Percentiles rank a stretch among this genome's conserved stretches.
These are phyloP conservation scores for Thozetella sp. DNA, from an alignment of 495 filamentous ascomycete species.

Conservation along the genomic window DNA sequence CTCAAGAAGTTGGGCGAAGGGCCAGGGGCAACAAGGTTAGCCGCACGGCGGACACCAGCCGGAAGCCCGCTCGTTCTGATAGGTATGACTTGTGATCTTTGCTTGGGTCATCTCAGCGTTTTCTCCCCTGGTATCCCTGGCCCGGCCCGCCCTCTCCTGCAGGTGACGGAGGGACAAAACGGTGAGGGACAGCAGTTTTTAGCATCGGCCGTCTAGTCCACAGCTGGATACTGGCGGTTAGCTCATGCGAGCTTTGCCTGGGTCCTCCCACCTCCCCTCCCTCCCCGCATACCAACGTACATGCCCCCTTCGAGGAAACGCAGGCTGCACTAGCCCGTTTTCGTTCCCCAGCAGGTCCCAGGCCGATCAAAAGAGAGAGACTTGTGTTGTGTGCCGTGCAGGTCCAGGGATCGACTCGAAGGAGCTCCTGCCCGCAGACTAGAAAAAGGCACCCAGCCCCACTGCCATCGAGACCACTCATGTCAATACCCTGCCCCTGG, in stretches of 20 bases:
- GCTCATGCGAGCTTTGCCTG: no score
- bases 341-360: no score
- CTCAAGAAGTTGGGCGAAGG: background rate
- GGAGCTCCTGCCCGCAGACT: background rate
- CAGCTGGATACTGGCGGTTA: background rate
- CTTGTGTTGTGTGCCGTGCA: background rate
- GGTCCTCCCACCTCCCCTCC: background rate
- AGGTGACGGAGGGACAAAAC: background rate
- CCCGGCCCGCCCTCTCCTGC: background rate
- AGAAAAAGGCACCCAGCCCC: background rate
- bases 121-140: background rate
- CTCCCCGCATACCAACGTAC: background rate
- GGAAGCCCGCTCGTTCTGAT: background rate
- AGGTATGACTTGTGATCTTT: background rate
- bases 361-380: constrained; percentile 1
- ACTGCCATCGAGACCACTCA: background rate
- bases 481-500: background rate
- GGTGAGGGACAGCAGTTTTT: background rate
- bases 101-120: background rate
- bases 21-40: background rate
- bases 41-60: no score
- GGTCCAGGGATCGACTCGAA: background rate
- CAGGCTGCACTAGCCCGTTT: background rate
- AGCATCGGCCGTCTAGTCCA: background rate
- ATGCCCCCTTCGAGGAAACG: background rate